Conservation (phyloP, 768 basidiomycete species). For the Tubosaeta sp. region DNA sequence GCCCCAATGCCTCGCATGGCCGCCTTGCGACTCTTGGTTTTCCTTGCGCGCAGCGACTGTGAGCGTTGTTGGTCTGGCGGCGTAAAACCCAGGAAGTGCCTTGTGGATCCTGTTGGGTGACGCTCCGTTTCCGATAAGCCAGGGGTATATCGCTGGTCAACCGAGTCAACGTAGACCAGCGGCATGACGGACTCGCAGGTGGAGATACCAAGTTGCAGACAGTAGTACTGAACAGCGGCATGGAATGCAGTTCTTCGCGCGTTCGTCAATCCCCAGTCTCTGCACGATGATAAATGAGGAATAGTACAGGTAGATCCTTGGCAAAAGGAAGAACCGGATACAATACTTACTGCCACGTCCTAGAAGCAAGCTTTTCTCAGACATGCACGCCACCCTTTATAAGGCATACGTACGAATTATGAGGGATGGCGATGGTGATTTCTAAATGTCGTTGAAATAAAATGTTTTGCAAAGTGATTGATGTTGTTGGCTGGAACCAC, state of each 20-base stretch:
- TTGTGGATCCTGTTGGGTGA: slow-evolving; percentile 7
- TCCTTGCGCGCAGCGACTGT: slow-evolving; percentile 24
- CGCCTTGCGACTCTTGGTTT: slow-evolving; percentile 34
- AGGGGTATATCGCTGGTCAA: slow-evolving; percentile 10
- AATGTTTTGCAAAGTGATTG: slow-evolving; percentile 59
- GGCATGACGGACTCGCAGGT: slow-evolving; percentile 60
- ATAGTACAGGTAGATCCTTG: neutral
- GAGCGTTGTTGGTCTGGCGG: slow-evolving; percentile 20
- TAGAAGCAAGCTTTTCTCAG: slow-evolving; percentile 12
- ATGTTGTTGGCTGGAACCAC: slow-evolving; percentile 71
- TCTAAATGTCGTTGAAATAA: slow-evolving; percentile 63
- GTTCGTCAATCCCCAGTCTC: slow-evolving; percentile 60
- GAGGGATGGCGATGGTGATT: slow-evolving; percentile 60
- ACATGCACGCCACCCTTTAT: neutral
- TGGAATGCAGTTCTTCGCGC: slow-evolving; percentile 73
- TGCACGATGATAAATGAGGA: slow-evolving; percentile 9
- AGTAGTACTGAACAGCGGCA: slow-evolving; percentile 72
- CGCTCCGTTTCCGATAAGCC: neutral
- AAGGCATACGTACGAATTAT: slow-evolving; percentile 39
- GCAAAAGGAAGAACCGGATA: neutral
- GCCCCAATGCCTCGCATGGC: slow-evolving; percentile 30
- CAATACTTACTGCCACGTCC: slow-evolving; percentile 34
- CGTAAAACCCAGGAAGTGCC: slow-evolving; percentile 27
- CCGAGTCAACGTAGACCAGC: slow-evolving; percentile 41
- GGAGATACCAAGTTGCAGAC: slow-evolving; percentile 61